These are phyloP conservation scores for Rhynchospora breviuscula DNA, from an alignment of 176 grass and related monocot genomes.

Conservation along the genomic window DNA sequence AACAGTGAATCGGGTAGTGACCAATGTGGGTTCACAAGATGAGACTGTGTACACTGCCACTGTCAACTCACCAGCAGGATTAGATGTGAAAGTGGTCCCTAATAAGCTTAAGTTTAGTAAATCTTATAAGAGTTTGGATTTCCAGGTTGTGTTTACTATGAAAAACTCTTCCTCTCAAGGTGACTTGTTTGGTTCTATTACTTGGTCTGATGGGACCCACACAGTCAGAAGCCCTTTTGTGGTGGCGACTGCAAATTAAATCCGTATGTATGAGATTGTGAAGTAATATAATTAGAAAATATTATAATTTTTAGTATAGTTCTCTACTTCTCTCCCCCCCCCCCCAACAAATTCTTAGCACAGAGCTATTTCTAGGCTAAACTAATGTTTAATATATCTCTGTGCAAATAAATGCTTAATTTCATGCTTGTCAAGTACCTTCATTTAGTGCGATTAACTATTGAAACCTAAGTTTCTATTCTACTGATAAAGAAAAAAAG, in stretches of 20 bases:
- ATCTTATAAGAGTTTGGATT: slow-evolving; percentile 35
- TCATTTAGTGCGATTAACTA: neutral
- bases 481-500: neutral
- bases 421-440: neutral
- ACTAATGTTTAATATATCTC: neutral
- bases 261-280: neutral
- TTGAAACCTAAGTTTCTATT: neutral
- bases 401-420: neutral
- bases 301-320: neutral
- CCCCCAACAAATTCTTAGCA: neutral
- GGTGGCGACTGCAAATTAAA: slow-evolving; percentile 6
- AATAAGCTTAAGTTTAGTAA: slow-evolving; percentile 56
- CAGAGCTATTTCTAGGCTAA: neutral
- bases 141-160: slow-evolving; percentile 59
- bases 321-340: neutral
- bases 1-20: slow-evolving; percentile 42
- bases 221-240: slow-evolving; percentile 66
- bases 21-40: slow-evolving; percentile 54
- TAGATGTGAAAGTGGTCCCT: slow-evolving; percentile 64
- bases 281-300: neutral
- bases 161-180: slow-evolving; percentile 12
- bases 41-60: slow-evolving; percentile 32
- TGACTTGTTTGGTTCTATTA: slow-evolving; percentile 52
- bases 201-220: slow-evolving; percentile 79
- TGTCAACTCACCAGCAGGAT: slow-evolving; percentile 33